A percentile compares a stretch with the other conserved stretches of the same genome.
Evolutionary conservation across 805 yeast genomes (phyloP).

Genomic region (Lipomyces lipofer): DNA sequence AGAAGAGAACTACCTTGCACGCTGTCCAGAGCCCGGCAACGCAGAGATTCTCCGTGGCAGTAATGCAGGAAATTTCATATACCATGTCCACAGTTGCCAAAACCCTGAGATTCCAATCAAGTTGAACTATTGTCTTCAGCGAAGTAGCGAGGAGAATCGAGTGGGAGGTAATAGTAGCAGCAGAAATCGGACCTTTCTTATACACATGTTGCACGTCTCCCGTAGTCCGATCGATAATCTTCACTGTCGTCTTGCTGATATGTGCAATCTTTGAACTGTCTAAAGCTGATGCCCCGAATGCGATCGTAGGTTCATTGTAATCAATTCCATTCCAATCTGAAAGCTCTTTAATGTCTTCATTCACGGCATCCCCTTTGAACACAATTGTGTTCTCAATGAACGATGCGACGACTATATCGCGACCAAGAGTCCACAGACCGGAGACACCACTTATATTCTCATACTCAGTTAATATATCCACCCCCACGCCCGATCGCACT

Average conservation of each 20-base stretch:
- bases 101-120: conserved; percentile 5
- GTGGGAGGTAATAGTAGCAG: conserved; percentile 8
- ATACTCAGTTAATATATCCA: conserved; percentile 20
- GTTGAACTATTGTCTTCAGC: background rate
- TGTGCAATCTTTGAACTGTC: conserved; percentile 6
- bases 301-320: conserved; percentile 16
- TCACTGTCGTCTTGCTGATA: conserved; percentile 1
- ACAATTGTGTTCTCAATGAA: conserved; percentile 25
- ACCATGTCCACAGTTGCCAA: background rate
- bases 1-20: conserved; percentile 6
- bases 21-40: conserved; percentile 25
- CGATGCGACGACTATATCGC: conserved; percentile 20
- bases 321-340: conserved; percentile 17
- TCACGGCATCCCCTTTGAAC: conserved; percentile 15
- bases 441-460: conserved; percentile 18
- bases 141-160: conserved; percentile 10
- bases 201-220: background rate
- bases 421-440: conserved; percentile 25
- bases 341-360: conserved; percentile 9
- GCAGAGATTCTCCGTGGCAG: conserved; percentile 12
- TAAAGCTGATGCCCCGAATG: conserved; percentile 7
- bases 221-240: background rate
- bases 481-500: conserved; percentile 29
- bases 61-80: conserved; percentile 20
- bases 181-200: conserved; percentile 8